A percentile compares a stretch with the other conserved stretches of the same genome.
Conservation (phyloP, 352 stramenopile species). For the Aphanomyces astaci region DNA sequence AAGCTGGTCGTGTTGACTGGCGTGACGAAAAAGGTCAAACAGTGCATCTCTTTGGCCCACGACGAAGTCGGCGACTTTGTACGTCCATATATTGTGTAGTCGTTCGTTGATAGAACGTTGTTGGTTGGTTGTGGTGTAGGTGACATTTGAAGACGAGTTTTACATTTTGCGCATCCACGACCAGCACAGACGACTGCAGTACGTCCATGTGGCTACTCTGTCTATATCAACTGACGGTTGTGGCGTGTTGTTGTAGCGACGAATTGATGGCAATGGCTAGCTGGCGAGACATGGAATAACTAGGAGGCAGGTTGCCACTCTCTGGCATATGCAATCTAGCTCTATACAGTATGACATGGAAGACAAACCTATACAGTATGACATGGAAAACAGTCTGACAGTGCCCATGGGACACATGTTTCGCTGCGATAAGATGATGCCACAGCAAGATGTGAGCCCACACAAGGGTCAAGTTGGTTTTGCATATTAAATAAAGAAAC, state of each 20-base stretch:
- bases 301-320: neutral
- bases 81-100: no score
- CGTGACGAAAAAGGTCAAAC: conserved; percentile 34
- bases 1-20: conserved; percentile 39
- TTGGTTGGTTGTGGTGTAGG: neutral
- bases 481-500: no score
- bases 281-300: conserved; percentile 1
- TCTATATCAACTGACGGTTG: no score
- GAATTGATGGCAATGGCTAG: neutral
- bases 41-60: conserved; percentile 54
- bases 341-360: no score
- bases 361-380: no score
- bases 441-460: no score
- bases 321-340: neutral
- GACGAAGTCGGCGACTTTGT: conserved; percentile 73
- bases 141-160: conserved; percentile 22
- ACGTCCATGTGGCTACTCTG: neutral
- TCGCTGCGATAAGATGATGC: no score
- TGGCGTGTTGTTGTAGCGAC: no score
- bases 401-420: no score
- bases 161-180: conserved; percentile 9
- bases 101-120: neutral
- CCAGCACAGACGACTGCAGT: conserved; percentile 17
- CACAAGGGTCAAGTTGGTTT: no score
- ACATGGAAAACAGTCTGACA: no score